Base-by-base conservation (phyloP, 2,329 filamentous ascomycete genomes). In the Cladosporium austrohemisphaericum region DNA sequence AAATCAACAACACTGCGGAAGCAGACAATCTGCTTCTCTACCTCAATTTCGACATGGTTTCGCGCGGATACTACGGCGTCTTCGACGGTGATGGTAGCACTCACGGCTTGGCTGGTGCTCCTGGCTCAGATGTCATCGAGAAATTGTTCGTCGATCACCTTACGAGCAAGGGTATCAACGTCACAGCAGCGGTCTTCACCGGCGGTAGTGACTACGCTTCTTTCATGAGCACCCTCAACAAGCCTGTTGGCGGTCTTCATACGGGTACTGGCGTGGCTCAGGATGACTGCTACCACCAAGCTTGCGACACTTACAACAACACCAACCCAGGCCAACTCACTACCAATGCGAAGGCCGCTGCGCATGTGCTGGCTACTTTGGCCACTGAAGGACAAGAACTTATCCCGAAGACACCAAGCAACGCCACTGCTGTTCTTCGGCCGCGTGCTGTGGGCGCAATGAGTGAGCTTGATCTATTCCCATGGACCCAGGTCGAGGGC, bases 111-210 rank as follows among this genome's bases (percentile, higher is more conserved):
- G 71, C 71, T 2, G 78, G 76, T 0, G 77, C 78, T 0, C 56
- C 69, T 3, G 87, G 87, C 1, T 88, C 84, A 0, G 78, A 84
- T 55, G 76, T 87, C 62, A 43, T 37, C 18, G 49, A 51, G 26
- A 38, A 36, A n/a, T 26, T 51, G 9, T 68, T 68, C 51, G 57
- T 66, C 43, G 52, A 60, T 19, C 69, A 55, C 53, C 69, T 65
- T 48, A 49, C 47, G 10, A 45, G 45, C 19, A 52, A 62, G 3
- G 62, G 63, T 6, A 51, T 63, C 11, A 60, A 62, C 29, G 65
- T 52, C 48, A 65, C 60, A 3, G 57, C 62, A 2, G 64, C 65
- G 4, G 63, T 50, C 7, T 70, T 70, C 49, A 55, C 63, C 37
- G 67, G 67, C 4, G 66, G 67, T 8, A 66, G 61, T 3, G 68